phyloP scores from a whole-genome alignment of 2,329 filamentous ascomycete genomes.

The Ophiostoma tasmaniense region DNA sequence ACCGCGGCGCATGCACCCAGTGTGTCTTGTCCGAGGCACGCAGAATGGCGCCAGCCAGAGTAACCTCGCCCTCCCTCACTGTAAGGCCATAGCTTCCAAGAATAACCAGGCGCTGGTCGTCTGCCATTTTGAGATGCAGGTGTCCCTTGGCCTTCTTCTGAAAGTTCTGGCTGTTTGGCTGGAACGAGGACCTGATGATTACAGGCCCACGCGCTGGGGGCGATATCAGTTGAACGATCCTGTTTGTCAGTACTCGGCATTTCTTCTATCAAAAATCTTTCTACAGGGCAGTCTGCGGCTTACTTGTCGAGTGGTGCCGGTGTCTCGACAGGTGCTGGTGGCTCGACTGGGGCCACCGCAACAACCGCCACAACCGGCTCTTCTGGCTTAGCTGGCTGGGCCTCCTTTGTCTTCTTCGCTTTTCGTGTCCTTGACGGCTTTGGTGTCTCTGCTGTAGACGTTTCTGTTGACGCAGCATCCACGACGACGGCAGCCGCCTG shows the following conservation, averaged over 20 bases:
- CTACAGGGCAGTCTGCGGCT: not conserved
- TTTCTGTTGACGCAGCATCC: not conserved
- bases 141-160: slow-evolving; percentile 32
- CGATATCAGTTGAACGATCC: not conserved
- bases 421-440: not conserved
- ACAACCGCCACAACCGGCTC: not conserved
- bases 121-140: slow-evolving; percentile 35
- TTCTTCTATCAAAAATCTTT: no score
- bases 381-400: not conserved
- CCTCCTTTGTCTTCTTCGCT: not conserved
- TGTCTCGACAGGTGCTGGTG: not conserved
- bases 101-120: slow-evolving; percentile 53
- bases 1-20: slow-evolving; percentile 59
- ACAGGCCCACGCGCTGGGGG: slow-evolving; percentile 12
- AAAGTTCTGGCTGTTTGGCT: slow-evolving; percentile 37
- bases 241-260: not conserved
- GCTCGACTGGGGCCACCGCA: not conserved
- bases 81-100: slow-evolving; percentile 61
- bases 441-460: not conserved
- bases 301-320: not conserved
- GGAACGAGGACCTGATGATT: slow-evolving; percentile 39
- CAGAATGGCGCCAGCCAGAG: slow-evolving; percentile 57
- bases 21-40: slow-evolving; percentile 31
- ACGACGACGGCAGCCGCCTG: not conserved
- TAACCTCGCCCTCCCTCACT: slow-evolving; percentile 53